phyloP scores from a whole-genome alignment of 2,329 filamentous ascomycete genomes.

The Aspergillus sp. region DNA sequence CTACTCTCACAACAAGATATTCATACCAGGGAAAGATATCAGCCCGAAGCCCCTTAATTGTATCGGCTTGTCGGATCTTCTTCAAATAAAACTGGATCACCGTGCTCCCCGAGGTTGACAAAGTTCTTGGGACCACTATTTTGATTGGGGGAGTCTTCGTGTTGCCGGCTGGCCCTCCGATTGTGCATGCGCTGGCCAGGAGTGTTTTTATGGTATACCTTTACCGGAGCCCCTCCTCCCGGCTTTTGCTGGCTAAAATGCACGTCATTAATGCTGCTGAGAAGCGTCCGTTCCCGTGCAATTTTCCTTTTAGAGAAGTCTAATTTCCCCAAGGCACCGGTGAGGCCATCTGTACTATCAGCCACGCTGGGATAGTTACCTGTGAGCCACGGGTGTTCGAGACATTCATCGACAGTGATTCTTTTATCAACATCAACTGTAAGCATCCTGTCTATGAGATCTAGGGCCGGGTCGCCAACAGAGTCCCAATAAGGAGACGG shows the following conservation, averaged over 20 bases:
- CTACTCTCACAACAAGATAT: background rate
- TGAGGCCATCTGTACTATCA: conserved; percentile 90
- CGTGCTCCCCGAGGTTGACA: conserved; percentile 79
- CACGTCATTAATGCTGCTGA: conserved; percentile 79
- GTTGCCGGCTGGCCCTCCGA: conserved; percentile 29
- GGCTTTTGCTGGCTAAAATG: conserved; percentile 59
- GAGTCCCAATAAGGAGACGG: conserved; percentile 95
- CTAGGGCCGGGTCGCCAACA: conserved; percentile 81
- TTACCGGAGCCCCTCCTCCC: conserved; percentile 60
- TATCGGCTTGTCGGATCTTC: conserved; percentile 55
- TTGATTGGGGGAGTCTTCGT: conserved; percentile 66
- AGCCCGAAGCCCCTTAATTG: conserved; percentile 9
- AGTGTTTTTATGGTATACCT: conserved; percentile 73
- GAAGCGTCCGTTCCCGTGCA: conserved; percentile 77
- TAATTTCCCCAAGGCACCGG: conserved; percentile 77
- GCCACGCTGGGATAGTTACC: conserved; percentile 60
- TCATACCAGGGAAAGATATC: background rate
- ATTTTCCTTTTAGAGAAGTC: conserved; percentile 82
- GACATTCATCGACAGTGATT: conserved; percentile 85
- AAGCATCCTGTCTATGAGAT: conserved; percentile 93
- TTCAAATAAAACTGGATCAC: conserved; percentile 75
- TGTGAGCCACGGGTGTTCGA: conserved; percentile 87
- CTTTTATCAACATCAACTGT: conserved; percentile 81
- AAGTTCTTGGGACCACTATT: conserved; percentile 73
- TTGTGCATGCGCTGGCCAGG: conserved; percentile 48